Evolutionary conservation across 176 grass and related monocot species (phyloP).

Genomic region (Phoenix roebelenii): DNA sequence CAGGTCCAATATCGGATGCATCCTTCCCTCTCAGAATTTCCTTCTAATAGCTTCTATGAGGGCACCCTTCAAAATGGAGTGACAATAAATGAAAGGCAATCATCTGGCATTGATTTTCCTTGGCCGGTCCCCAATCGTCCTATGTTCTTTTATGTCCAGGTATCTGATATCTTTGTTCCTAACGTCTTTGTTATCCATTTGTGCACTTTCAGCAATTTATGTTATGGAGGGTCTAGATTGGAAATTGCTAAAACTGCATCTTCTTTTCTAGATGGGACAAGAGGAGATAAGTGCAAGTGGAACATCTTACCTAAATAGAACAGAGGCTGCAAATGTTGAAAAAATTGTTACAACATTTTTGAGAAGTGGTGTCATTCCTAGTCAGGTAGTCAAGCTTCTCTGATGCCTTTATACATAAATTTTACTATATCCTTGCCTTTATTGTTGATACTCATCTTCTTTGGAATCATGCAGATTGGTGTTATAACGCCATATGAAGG

Average conservation of each 20-base stretch:
- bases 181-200: not conserved
- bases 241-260: not conserved
- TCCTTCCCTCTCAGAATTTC: conserved; percentile 93
- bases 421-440: no score
- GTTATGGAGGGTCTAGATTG: not conserved
- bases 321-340: conserved; percentile 99
- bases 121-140: conserved; percentile 96
- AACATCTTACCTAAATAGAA: conserved; percentile 96
- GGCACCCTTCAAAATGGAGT: conserved; percentile 99
- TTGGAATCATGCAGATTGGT: conserved; percentile 63
- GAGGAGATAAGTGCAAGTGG: conserved; percentile 99
- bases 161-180: conserved; percentile 11
- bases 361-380: conserved; percentile 92
- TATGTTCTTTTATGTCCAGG: conserved; percentile 99
- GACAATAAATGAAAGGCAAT: conserved; percentile 90
- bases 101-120: conserved; percentile 93
- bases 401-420: no score
- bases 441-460: not conserved
- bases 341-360: conserved; percentile 98
- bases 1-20: conserved; percentile 99
- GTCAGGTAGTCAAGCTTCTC: conserved; percentile 44
- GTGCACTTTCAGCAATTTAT: not conserved
- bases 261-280: conserved; percentile 87
- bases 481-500: conserved; percentile 99
- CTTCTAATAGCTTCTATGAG: conserved; percentile 99